A percentile compares a stretch with the other conserved stretches of the same genome.
Evolutionary conservation across 2,329 filamentous ascomycete genomes (phyloP).

Genomic region (Neocucurbitaria cava): DNA sequence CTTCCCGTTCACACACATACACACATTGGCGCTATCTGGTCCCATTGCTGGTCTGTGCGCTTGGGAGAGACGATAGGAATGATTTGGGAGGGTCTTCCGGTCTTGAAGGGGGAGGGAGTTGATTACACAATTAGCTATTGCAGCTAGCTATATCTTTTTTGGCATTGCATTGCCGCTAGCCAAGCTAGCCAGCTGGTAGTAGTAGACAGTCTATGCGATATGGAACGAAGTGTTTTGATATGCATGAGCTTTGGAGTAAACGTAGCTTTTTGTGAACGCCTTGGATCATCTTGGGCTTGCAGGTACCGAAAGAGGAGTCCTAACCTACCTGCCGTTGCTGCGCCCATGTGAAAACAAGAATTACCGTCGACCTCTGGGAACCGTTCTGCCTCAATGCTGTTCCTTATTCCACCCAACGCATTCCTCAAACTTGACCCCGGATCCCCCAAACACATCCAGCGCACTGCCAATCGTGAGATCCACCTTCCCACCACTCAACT

Average conservation of each 20-base stretch:
- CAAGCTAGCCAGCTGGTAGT: not conserved
- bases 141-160: not conserved
- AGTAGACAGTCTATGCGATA: not conserved
- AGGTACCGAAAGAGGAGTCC: too few species aligned
- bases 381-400: too few species aligned
- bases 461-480: conserved; percentile 97
- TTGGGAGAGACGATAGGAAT: not conserved
- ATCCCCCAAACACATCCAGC: conserved; percentile 92
- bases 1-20: not conserved
- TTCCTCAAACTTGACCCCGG: conserved; percentile 83
- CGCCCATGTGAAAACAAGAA: too few species aligned
- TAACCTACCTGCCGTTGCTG: too few species aligned
- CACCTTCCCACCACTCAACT: conserved; percentile 78
- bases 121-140: not conserved
- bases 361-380: too few species aligned
- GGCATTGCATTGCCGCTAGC: not conserved
- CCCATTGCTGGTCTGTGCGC: not conserved
- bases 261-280: not conserved
- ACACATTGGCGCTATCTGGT: not conserved
- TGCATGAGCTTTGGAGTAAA: not conserved
- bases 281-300: not conserved
- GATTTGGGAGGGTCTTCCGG: not conserved
- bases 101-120: too few species aligned
- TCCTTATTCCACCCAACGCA: conserved; percentile 83
- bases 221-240: not conserved